These are phyloP conservation scores for Alternaria triticimaculans DNA, from an alignment of 2,329 filamentous ascomycete species.

Conservation along the genomic window DNA sequence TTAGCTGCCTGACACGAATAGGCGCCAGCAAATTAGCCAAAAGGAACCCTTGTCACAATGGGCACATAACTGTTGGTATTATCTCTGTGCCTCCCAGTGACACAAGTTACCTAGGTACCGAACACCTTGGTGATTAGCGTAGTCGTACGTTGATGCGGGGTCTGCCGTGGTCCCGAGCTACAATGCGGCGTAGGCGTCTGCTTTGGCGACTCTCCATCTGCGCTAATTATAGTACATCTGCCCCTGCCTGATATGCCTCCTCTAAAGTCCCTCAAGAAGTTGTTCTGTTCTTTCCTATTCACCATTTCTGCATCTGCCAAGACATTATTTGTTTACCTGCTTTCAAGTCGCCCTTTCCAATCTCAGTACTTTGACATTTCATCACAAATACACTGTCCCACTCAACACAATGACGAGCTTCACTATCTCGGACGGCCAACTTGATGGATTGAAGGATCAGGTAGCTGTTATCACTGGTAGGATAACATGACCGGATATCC, in stretches of 20 bases:
- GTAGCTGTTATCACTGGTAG: conserved; percentile 62
- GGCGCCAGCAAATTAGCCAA: neutral
- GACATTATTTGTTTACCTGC: neutral
- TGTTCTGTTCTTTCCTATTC: neutral
- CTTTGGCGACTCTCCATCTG: neutral
- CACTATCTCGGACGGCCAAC: conserved; percentile 54
- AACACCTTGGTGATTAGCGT: neutral
- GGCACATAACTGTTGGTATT: neutral
- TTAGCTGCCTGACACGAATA: neutral
- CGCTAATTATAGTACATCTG: neutral
- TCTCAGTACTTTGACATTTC: neutral
- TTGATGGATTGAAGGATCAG: conserved; percentile 56
- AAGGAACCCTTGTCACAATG: neutral
- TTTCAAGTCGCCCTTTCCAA: neutral
- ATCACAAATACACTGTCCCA: neutral
- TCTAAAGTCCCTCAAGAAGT: no score
- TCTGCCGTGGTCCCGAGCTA: neutral
- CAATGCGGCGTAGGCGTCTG: neutral
- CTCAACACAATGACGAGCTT: conserved; percentile 46
- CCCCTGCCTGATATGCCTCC: neutral
- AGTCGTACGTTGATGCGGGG: neutral
- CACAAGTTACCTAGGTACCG: neutral
- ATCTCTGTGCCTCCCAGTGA: neutral
- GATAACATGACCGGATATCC: neutral
- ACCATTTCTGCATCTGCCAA: neutral